Evolutionary conservation across 1,284 basidiomycete genomes (phyloP), one percentile per base, ranked within the genome.

Genomic region (Sporisorium sorghi): DNA sequence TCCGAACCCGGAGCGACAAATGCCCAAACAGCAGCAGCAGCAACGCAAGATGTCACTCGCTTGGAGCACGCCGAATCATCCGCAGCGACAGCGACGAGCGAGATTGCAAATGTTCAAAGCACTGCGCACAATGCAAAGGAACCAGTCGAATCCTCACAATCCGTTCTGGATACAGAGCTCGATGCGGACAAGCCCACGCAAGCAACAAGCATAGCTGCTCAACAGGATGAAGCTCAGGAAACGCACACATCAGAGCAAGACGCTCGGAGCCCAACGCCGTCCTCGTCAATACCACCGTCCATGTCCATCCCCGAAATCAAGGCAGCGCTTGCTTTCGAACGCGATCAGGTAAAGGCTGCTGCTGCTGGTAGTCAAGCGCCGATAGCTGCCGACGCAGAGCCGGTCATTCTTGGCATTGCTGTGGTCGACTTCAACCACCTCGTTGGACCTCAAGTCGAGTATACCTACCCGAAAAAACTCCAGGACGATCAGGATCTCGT

Each of bases 341-440:
- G 67, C 10, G 67, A 65, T 17, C 58, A 70, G 23, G 67, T 57
- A 19, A 59, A 53, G n/a, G 62, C 64, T 4, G 62, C 66, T 8
- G 70, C 64, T 26, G 58, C 30, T n/a, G 35, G 15, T 8, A 15
- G n/a, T n/a, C n/a, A 43, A 26, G 15, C 15, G 9, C 3, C 37
- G 1, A 26, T 39, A 26, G 23, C 54, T 17, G n/a, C 39, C 2
- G 15, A 42, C 5, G 49, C 21, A 2, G 51, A 59, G 28, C 66
- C 62, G 1, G 71, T 82, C 40, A 77, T 84, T 12, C 68, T 83
- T 5, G 83, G 83, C 23, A 67, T 84, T 11, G 82, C 80, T 2
- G 80, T 84, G 0, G 80, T 84, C 39, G 81, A 84, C 54, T 83
- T 84, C 65, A 81, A 84, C 47, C 83, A 84, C 42, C 74, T 81